Percentiles rank a stretch among this genome's conserved stretches.
Conservation (phyloP, 164 flowering plant genomes). For the Berberis thunbergii region DNA sequence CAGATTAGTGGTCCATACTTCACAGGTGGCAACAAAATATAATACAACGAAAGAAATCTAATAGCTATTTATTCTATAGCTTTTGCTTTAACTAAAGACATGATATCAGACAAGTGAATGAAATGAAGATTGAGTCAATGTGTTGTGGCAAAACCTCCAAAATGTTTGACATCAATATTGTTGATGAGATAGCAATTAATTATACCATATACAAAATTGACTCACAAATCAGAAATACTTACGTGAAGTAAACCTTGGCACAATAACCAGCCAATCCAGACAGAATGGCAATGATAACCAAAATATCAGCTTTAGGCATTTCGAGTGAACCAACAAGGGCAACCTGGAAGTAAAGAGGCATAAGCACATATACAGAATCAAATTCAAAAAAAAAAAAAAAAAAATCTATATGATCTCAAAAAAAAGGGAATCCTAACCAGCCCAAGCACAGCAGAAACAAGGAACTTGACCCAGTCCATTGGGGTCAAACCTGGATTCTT, state of each 20-base stretch:
- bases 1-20: background rate
- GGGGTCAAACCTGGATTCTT: slow-evolving; percentile 95
- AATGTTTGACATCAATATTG: background rate
- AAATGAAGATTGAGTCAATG: too few relatives aligned
- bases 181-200: background rate
- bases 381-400: background rate
- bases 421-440: slow-evolving; percentile 44
- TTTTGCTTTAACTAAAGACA: too few relatives aligned
- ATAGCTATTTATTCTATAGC: background rate
- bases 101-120: too few relatives aligned
- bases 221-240: slow-evolving; percentile 6
- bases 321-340: slow-evolving; percentile 70
- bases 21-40: background rate
- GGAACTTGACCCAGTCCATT: slow-evolving; percentile 95
- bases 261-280: slow-evolving; percentile 80
- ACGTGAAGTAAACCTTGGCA: slow-evolving; percentile 97
- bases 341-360: slow-evolving; percentile 39
- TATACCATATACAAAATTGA: background rate
- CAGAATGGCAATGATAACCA: slow-evolving; percentile 72
- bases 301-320: slow-evolving; percentile 66
- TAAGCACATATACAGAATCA: background rate
- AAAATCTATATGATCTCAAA: slow-evolving; percentile 1
- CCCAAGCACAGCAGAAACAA: slow-evolving; percentile 77
- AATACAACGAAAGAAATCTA: background rate
- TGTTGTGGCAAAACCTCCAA: too few relatives aligned